These are phyloP conservation scores for Lentinula raphanica DNA, from an alignment of 768 basidiomycete genomes.

Conservation along the genomic window DNA sequence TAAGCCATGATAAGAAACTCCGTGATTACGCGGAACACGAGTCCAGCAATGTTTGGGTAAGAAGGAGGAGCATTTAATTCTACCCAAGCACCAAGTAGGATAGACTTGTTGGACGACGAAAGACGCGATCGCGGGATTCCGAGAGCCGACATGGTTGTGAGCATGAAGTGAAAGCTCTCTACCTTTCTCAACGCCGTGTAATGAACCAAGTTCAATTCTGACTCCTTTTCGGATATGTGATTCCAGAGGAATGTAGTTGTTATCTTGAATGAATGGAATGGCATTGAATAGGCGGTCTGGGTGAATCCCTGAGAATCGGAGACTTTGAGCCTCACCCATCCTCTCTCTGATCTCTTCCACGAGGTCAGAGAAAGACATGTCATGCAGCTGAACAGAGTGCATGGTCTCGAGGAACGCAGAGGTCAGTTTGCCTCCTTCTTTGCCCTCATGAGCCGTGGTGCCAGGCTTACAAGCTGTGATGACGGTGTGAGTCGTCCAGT, in stretches of 20 bases:
- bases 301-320: slow-evolving; percentile 45
- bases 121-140: slow-evolving; percentile 47
- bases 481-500: slow-evolving; percentile 40
- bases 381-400: slow-evolving; percentile 44
- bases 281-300: slow-evolving; percentile 50
- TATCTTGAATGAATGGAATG: slow-evolving; percentile 49
- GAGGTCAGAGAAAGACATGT: slow-evolving; percentile 45
- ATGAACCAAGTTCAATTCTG: slow-evolving; percentile 51
- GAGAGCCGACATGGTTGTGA: slow-evolving; percentile 56
- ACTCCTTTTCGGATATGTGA: slow-evolving; percentile 33
- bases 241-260: slow-evolving; percentile 40
- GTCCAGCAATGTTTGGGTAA: slow-evolving; percentile 48
- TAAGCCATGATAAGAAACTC: background rate
- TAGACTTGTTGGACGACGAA: slow-evolving; percentile 50
- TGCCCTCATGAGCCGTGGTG: slow-evolving; percentile 54
- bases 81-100: slow-evolving; percentile 47
- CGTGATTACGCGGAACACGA: slow-evolving; percentile 24
- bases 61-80: slow-evolving; percentile 34
- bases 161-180: slow-evolving; percentile 57
- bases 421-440: slow-evolving; percentile 61
- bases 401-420: slow-evolving; percentile 44
- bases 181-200: slow-evolving; percentile 61
- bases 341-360: slow-evolving; percentile 34
- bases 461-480: slow-evolving; percentile 54
- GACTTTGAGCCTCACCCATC: slow-evolving; percentile 39